Conservation (phyloP, 805 yeast species). For the Candida namnaoensis region DNA sequence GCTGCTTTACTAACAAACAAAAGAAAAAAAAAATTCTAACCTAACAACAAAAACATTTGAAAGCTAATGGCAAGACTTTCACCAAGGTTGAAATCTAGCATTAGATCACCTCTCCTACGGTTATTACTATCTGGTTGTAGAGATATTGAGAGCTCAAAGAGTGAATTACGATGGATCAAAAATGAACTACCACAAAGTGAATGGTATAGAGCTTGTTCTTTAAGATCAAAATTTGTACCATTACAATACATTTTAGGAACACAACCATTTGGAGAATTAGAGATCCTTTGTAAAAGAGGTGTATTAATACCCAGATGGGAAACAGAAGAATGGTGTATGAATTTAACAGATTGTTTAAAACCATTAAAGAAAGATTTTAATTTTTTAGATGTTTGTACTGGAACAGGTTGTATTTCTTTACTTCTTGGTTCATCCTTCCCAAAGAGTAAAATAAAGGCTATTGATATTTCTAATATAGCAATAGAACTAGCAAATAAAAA, state of each 20-base stretch:
- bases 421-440: constrained; percentile 27
- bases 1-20: no score
- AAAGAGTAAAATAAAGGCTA: constrained; percentile 26
- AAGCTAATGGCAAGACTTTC: no score
- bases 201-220: constrained; percentile 44
- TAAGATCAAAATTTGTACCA: constrained; percentile 52
- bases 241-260: constrained; percentile 77
- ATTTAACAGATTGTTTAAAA: constrained; percentile 22
- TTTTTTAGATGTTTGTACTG: constrained; percentile 72
- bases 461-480: constrained; percentile 53
- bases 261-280: constrained; percentile 78
- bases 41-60: no score
- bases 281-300: constrained; percentile 46
- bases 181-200: constrained; percentile 38
- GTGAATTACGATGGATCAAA: constrained; percentile 59
- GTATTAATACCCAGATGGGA: constrained; percentile 93
- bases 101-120: constrained; percentile 6
- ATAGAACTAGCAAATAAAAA: constrained; percentile 41
- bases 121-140: constrained; percentile 11
- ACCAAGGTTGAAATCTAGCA: constrained; percentile 2
- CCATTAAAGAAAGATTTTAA: constrained; percentile 2
- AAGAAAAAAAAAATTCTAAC: no score
- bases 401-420: constrained; percentile 81
- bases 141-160: constrained; percentile 30
- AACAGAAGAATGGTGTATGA: constrained; percentile 82